Evolutionary conservation across 2,329 filamentous ascomycete genomes (phyloP).

Genomic region (Scedosporium aurantiacum): DNA sequence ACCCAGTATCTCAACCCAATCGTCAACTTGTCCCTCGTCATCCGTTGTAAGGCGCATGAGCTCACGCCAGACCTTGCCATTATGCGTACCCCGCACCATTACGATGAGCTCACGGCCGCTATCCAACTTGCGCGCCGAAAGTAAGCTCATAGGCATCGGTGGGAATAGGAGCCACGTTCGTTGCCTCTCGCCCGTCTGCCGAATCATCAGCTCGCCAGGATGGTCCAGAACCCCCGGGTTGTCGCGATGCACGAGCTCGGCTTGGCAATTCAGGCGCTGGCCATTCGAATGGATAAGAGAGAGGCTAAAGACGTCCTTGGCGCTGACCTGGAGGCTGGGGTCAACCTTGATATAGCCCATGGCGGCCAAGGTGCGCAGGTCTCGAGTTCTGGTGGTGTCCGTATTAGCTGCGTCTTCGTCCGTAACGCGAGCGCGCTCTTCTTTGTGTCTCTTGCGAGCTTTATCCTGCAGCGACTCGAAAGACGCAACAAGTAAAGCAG

Average conservation of each 20-base stretch:
- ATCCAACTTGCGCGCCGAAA: conserved; percentile 74
- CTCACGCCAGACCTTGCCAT: conserved; percentile 68
- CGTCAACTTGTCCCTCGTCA: conserved; percentile 63
- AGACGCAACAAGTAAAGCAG: conserved; percentile 26
- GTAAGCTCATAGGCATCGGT: conserved; percentile 60
- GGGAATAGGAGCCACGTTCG: conserved; percentile 78
- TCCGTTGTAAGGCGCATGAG: conserved; percentile 67
- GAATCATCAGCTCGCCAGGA: conserved; percentile 78
- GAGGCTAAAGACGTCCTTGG: conserved; percentile 82
- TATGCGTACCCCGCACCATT: conserved; percentile 68
- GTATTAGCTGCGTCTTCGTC: conserved; percentile 81
- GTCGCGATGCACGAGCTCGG: conserved; percentile 80
- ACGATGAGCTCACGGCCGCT: conserved; percentile 61
- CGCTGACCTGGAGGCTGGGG: conserved; percentile 68
- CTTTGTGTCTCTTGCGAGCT: conserved; percentile 52
- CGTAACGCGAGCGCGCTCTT: conserved; percentile 60
- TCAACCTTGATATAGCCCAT: conserved; percentile 63
- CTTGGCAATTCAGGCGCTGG: conserved; percentile 77
- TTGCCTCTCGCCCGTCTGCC: conserved; percentile 69
- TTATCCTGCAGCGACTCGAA: conserved; percentile 68
- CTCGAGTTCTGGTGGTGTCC: conserved; percentile 68
- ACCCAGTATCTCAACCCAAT: conserved; percentile 78
- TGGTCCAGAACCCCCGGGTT: conserved; percentile 56
- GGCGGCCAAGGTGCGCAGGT: conserved; percentile 65
- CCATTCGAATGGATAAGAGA: conserved; percentile 80